phyloP scores from a whole-genome alignment of 371 early-diverging fungal species.

The Mucor lusitanicus region DNA sequence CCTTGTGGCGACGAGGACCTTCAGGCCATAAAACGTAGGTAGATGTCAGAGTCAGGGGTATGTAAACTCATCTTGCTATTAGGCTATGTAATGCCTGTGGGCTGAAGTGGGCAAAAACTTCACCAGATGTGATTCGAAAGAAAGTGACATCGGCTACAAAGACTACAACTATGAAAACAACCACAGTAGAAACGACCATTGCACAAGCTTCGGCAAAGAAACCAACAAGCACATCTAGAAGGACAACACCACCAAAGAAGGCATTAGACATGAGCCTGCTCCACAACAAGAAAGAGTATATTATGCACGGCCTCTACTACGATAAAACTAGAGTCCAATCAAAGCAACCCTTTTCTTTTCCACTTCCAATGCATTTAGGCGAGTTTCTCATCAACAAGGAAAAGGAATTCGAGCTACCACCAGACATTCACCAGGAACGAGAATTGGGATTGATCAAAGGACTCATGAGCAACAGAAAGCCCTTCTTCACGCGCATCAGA shows the following conservation, averaged over 20 bases:
- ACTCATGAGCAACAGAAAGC: slow-evolving; percentile 14
- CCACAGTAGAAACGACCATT: background rate
- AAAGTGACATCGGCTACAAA: background rate
- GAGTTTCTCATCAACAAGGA: slow-evolving; percentile 35
- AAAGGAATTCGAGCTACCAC: slow-evolving; percentile 51
- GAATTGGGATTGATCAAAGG: slow-evolving; percentile 31
- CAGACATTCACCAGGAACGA: slow-evolving; percentile 53
- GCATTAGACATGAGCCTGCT: background rate
- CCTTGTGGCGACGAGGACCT: slow-evolving; percentile 44
- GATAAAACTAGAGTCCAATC: background rate
- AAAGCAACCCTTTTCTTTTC: slow-evolving; percentile 27
- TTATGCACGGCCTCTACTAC: slow-evolving; percentile 21
- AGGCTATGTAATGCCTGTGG: slow-evolving; percentile 54
- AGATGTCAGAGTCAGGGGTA: background rate
- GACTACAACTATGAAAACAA: background rate
- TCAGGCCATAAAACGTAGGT: slow-evolving; percentile 38
- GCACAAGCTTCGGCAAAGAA: background rate
- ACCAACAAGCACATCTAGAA: background rate
- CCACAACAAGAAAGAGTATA: slow-evolving; percentile 14
- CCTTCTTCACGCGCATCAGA: slow-evolving; percentile 35
- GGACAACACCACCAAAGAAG: slow-evolving; percentile 4
- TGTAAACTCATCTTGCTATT: background rate
- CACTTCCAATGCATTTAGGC: slow-evolving; percentile 62
- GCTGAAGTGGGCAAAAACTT: slow-evolving; percentile 27
- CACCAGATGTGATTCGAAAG: background rate